A percentile compares a stretch with the other conserved stretches of the same genome.
Evolutionary conservation across 495 filamentous ascomycete species (phyloP).

Genomic region (Aspergillus ellipticus): DNA sequence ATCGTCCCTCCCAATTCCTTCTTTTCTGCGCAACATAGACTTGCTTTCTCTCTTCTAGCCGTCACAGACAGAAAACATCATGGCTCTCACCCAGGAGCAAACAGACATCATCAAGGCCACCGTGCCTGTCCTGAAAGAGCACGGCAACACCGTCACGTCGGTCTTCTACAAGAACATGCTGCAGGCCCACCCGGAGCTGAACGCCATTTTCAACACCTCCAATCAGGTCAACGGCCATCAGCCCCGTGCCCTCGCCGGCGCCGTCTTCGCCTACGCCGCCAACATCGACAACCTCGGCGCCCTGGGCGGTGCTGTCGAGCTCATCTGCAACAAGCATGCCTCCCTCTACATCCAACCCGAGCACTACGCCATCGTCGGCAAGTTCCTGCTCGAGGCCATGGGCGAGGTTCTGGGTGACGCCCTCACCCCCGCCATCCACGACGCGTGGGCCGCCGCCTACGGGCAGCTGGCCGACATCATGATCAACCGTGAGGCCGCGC

Average conservation of each 20-base stretch:
- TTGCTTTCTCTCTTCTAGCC: not conserved
- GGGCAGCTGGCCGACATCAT: slow-evolving; percentile 66
- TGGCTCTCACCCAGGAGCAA: slow-evolving; percentile 31
- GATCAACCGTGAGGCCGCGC: slow-evolving; percentile 58
- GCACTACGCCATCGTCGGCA: slow-evolving; percentile 66
- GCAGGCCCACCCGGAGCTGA: slow-evolving; percentile 54
- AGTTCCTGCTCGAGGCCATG: slow-evolving; percentile 65
- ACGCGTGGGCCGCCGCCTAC: slow-evolving; percentile 71
- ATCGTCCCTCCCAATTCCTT: not conserved
- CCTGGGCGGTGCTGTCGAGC: slow-evolving; percentile 59
- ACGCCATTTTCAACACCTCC: slow-evolving; percentile 63
- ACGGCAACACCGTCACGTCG: slow-evolving; percentile 63
- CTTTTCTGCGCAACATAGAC: not conserved
- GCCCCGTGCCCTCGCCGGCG: slow-evolving; percentile 58
- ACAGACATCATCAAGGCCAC: slow-evolving; percentile 42
- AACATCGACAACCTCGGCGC: slow-evolving; percentile 67
- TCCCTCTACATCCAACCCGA: slow-evolving; percentile 65
- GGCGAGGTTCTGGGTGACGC: slow-evolving; percentile 62
- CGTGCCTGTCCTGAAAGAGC: slow-evolving; percentile 54
- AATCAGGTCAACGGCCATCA: slow-evolving; percentile 65
- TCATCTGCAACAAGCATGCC: slow-evolving; percentile 73
- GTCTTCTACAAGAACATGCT: slow-evolving; percentile 70
- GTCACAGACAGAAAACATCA: not conserved
- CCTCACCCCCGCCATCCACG: slow-evolving; percentile 60
- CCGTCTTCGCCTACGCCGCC: slow-evolving; percentile 66